Base-by-base conservation (phyloP, 345 rosid species). In the Eucalyptus cloeziana region DNA sequence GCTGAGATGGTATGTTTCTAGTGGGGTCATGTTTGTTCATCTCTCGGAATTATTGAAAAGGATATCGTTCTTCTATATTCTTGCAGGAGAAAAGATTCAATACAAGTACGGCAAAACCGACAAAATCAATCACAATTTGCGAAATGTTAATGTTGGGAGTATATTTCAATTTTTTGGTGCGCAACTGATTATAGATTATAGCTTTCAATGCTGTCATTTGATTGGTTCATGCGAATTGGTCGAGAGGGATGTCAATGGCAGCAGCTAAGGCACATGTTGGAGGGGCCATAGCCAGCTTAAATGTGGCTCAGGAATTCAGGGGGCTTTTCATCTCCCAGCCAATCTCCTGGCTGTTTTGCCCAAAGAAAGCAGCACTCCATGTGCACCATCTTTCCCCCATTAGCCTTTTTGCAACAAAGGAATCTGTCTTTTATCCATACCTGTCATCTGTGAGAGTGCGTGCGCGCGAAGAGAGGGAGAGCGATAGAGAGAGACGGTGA, bases 331-430 rank as follows among this genome's bases (percentile, higher is more conserved):
- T 47, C 30, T 24, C 22, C 58, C 24, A 27, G 64, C 25, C 71
- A 43, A 37, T 89, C 27, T 50, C 43, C 71, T 50, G 86, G 37
- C 86, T 89, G 44, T 64, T 47, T 49, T 40, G 51, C 87, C 17
- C 58, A 89, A 91, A 86, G 81, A 88, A 71, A 87, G 91, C 91
- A 91, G 90, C 97, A 93, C 89, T 90, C 90, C 97, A 95, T 93
- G 97, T 94, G 97, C 94, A 87, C 88, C 90, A n/a, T 86, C 94
- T 89, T 92, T 91, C 27, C 92, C 86, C 90, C 90, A 60, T 87
- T 58, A 50, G 83, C 89, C 60, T 87, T 90, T 90, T 91, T 91
- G 91, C 92, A 87, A 64, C 19, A 90, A 92, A 44, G 71, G 87
- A 88, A 88, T 88, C 89, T 56, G 33, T 79, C 87, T 71, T 88